Base-by-base conservation (phyloP, 768 basidiomycete species). In the Exidia glandulosa region DNA sequence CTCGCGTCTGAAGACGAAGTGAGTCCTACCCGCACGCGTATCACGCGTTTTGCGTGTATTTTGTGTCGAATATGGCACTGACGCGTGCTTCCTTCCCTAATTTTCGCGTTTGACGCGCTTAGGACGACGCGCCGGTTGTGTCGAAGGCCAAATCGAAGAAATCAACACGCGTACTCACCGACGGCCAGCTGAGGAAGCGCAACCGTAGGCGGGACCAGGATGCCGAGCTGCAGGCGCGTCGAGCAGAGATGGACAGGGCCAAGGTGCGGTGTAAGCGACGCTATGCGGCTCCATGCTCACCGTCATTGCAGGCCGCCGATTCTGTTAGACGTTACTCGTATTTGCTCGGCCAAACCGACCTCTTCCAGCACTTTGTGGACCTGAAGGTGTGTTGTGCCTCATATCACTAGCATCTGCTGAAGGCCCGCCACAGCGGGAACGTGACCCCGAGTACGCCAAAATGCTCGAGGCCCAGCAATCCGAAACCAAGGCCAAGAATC, bases 311-410 rank as follows among this genome's bases (percentile, higher is more conserved):
- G 92, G 81, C 94, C 41, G 76, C 90, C 23, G 94, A 97, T 68
- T 91, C 94, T 10, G 90, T 97, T 62, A 98, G 98, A 71, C 87
- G 94, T 19, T 98, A 97, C 69, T 90, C 90, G 2, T 98, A 97
- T 72, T 82, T 98, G n/a, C 81, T 99, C 2, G 96, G 96, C 7
- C 94, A 99, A 71, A 98, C 95, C 0, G 96, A 98, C 64, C 79
- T 98, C 23, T 99, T 99, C 79, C 92, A 93, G 66, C 95, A 98
- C 72, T 98, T 98, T 69, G 90, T 97, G 6, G 93, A 97, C 70
- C 87, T 97, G 73, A 96, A 96, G 81, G 92, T 89, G 25, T 30
- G 77, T 63, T 47, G 3, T 57, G 41, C n/a, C n/a, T n/a, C n/a
- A 32, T 9, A n/a, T 56, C 33, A 30, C 27, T 6, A 34, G 12